A percentile compares a stretch with the other conserved stretches of the same genome.
phyloP scores from a whole-genome alignment of 1,284 basidiomycete species.

The Microstroma glucosiphilum region DNA sequence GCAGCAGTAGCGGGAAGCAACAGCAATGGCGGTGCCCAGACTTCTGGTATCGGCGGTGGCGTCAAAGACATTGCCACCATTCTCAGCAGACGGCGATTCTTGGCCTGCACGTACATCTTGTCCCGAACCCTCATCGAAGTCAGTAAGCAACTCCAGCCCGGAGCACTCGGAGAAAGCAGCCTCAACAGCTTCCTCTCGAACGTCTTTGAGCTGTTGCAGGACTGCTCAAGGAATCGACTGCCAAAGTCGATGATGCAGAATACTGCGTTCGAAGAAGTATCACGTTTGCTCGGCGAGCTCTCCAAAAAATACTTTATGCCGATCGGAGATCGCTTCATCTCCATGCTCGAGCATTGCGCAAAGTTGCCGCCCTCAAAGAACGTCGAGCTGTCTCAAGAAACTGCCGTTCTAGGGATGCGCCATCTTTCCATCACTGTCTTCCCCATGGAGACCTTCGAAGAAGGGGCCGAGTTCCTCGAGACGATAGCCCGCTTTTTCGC shows the following conservation, averaged over 20 bases:
- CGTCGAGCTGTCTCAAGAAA: conserved; percentile 38
- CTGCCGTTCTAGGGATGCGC: conserved; percentile 39
- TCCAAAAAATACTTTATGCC: conserved; percentile 36
- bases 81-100: conserved; percentile 28
- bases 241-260: conserved; percentile 29
- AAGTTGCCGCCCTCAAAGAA: conserved; percentile 31
- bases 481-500: conserved; percentile 74
- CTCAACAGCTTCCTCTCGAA: conserved; percentile 27
- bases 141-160: conserved; percentile 19
- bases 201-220: conserved; percentile 38
- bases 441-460: conserved; percentile 86
- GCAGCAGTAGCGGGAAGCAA: not conserved
- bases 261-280: conserved; percentile 37
- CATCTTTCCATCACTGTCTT: conserved; percentile 58
- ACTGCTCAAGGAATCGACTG: conserved; percentile 32
- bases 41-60: too few relatives aligned
- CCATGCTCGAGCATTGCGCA: conserved; percentile 37
- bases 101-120: conserved; percentile 30
- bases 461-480: conserved; percentile 84
- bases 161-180: conserved; percentile 23
- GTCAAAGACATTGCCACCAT: conserved; percentile 27
- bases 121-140: conserved; percentile 24
- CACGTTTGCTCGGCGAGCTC: conserved; percentile 39
- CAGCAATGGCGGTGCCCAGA: not conserved
- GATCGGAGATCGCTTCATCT: conserved; percentile 42